Evolutionary conservation across 2,329 filamentous ascomycete genomes (phyloP).

Genomic region (Alternaria infectoria): DNA sequence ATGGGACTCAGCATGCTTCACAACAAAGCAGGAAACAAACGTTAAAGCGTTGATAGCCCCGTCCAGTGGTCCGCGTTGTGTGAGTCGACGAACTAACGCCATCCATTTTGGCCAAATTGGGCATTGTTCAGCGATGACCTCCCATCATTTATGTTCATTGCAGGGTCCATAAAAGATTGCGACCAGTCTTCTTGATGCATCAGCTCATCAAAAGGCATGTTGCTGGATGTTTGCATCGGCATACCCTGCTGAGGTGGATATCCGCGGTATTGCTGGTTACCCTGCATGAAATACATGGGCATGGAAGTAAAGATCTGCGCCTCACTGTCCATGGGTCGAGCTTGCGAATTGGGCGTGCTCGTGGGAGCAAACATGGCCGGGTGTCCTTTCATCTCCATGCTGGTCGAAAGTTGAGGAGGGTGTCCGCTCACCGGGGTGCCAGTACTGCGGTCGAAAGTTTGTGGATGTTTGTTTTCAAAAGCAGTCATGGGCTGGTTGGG

Average conservation of each 20-base stretch:
- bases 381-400: conserved; percentile 37
- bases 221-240: conserved; percentile 29
- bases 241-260: conserved; percentile 35
- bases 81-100: conserved; percentile 22
- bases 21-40: neutral
- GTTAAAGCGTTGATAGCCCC: neutral
- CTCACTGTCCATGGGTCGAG: conserved; percentile 63
- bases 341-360: conserved; percentile 21
- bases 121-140: conserved; percentile 27
- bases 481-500: conserved; percentile 75
- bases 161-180: conserved; percentile 46
- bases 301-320: conserved; percentile 75
- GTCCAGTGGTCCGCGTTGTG: neutral
- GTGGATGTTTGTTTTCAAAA: conserved; percentile 53
- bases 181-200: conserved; percentile 51
- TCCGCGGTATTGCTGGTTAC: conserved; percentile 30
- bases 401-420: conserved; percentile 1
- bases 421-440: conserved; percentile 5
- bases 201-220: conserved; percentile 46
- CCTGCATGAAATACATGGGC: conserved; percentile 73
- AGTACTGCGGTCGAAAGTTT: conserved; percentile 28
- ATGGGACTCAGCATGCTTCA: neutral
- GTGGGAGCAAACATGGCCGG: conserved; percentile 30
- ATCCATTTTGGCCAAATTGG: conserved; percentile 27
- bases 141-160: conserved; percentile 33